phyloP scores from a whole-genome alignment of 441 rosid genomes.

The Brassica hybrid region DNA sequence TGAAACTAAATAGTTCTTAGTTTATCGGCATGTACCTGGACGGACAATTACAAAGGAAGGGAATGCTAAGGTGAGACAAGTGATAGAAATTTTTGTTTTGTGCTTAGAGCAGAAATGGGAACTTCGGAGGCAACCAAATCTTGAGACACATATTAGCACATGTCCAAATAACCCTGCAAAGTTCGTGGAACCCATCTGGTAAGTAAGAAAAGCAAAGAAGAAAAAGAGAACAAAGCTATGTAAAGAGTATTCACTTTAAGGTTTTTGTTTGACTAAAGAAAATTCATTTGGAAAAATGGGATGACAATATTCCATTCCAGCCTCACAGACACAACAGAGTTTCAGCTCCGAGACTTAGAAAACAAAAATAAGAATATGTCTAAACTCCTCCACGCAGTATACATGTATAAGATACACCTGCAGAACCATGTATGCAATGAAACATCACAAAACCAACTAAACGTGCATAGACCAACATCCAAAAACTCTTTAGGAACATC shows the following conservation, averaged over 20 bases:
- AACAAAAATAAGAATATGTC: not conserved
- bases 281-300: not conserved
- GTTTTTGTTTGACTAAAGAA: slow-evolving; percentile 2
- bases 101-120: slow-evolving; percentile 45
- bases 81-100: slow-evolving; percentile 34
- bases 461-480: slow-evolving; percentile 1
- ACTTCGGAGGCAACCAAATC: slow-evolving; percentile 26
- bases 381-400: not conserved
- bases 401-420: not conserved
- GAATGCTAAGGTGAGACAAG: slow-evolving; percentile 38
- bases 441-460: not conserved
- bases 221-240: slow-evolving; percentile 19
- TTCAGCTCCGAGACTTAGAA: slow-evolving; percentile 11
- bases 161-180: slow-evolving; percentile 49
- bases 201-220: too few species aligned
- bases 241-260: slow-evolving; percentile 5
- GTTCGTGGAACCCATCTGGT: slow-evolving; percentile 41
- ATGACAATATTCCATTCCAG: slow-evolving; percentile 3
- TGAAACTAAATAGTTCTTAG: not conserved
- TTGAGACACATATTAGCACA: slow-evolving; percentile 39
- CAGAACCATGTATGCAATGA: not conserved
- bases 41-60: slow-evolving; percentile 1
- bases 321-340: slow-evolving; percentile 11
- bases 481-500: not conserved
- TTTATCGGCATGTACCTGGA: not conserved